Evolutionary conservation across 140 eudicot genomes (phyloP).

Genomic region (Bidens hawaiensis): DNA sequence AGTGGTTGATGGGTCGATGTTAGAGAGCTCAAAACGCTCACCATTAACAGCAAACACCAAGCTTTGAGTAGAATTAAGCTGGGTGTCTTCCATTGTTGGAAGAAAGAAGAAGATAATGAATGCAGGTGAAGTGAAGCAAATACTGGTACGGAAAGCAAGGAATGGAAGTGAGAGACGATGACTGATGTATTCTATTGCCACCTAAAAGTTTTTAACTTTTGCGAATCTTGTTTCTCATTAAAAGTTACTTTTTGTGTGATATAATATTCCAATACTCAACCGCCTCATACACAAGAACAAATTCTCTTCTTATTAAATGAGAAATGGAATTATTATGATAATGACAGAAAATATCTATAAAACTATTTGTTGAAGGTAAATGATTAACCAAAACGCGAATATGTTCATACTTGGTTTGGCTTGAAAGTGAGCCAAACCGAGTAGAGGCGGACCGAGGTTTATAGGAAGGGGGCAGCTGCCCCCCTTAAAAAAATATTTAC

Average conservation of each 20-base stretch:
- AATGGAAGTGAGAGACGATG: not conserved
- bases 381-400: too few relatives aligned
- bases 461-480: too few relatives aligned
- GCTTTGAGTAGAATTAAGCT: conserved; percentile 6
- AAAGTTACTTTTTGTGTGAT: not conserved
- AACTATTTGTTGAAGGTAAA: too few relatives aligned
- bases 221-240: not conserved
- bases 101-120: not conserved
- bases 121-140: conserved; percentile 16
- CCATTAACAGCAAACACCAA: conserved; percentile 74
- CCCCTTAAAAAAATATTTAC: too few relatives aligned
- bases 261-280: not conserved
- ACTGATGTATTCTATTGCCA: not conserved
- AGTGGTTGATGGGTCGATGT: conserved; percentile 78
- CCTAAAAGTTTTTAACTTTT: conserved; percentile 7
- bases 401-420: too few relatives aligned
- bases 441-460: too few relatives aligned
- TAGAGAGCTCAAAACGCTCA: conserved; percentile 55
- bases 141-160: not conserved
- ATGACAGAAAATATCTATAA: too few relatives aligned
- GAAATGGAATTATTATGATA: not conserved
- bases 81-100: conserved; percentile 4
- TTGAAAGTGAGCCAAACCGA: too few relatives aligned
- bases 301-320: not conserved
- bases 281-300: not conserved